A percentile compares a stretch with the other conserved stretches of the same genome.
phyloP scores from a whole-genome alignment of 768 basidiomycete species.

The Suillus bovinus region DNA sequence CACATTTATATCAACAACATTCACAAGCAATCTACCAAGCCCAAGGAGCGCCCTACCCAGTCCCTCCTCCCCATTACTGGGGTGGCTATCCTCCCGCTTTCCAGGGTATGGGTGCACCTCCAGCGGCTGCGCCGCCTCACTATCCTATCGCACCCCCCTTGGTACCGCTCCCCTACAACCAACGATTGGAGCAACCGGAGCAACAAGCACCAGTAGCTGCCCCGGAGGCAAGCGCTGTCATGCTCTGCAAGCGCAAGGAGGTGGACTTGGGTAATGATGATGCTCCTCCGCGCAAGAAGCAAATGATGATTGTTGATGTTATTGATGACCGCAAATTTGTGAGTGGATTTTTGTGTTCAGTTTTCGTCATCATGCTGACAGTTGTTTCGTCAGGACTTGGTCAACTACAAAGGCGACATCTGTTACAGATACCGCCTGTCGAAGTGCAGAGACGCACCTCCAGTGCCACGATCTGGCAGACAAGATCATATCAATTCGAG shows the following conservation, averaged over 20 bases:
- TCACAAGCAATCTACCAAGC: neutral
- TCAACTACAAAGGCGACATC: neutral
- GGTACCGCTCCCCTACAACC: too few species aligned
- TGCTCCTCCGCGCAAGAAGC: neutral
- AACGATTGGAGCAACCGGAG: neutral
- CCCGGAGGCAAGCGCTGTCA: neutral
- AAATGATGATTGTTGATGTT: too few species aligned
- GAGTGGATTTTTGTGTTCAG: neutral
- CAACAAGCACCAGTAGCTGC: neutral
- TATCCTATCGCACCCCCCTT: neutral
- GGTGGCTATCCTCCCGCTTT: neutral
- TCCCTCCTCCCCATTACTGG: neutral
- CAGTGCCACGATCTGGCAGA: neutral
- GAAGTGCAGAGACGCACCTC: neutral
- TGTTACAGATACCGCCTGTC: neutral
- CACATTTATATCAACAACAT: neutral
- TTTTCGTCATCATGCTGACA: neutral
- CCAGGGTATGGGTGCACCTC: neutral
- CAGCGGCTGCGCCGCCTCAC: too few species aligned
- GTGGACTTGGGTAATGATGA: neutral
- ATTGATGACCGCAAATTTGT: neutral
- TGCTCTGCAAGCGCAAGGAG: neutral
- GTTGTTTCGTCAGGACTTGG: neutral
- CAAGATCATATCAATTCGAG: too few species aligned
- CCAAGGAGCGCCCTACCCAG: neutral